Base-by-base conservation (phyloP, 805 yeast species). In the Schwanniomyces sp. region DNA sequence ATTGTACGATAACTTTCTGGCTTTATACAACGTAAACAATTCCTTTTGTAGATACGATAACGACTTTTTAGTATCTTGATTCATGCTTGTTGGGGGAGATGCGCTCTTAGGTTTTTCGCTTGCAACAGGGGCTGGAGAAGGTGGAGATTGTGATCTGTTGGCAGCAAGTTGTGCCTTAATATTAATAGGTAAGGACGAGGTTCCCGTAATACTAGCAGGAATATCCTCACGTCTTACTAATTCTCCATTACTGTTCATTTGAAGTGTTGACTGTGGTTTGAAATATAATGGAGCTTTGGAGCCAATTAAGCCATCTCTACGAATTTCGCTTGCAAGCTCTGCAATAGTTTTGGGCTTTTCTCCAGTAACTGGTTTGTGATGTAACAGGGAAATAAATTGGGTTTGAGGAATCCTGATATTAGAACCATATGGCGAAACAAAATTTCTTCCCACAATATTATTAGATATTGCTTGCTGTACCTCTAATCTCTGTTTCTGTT, bases 1-100 rank as follows among this genome's bases (percentile, higher is more conserved):
- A 49, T 86, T 89, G 50, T 85, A 81, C 49, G 89, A 81, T 38
- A 74, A 57, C 55, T 81, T 86, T 51, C 91, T 73, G 47, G 86
- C 88, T 58, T 88, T 88, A 28, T 95, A 86, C 48, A 91, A 78
- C 11, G 84, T 79, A 57, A 89, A 85, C 21, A 92, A 72, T 61
- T 91, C 96, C 57, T 89, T 91, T 67, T 92, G 97, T 47, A 92
- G 69, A 56, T 89, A 86, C 1, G 88, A 81, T 61, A 92, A 75
- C 5, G 96, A 86, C 57, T 87, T 81, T 71, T 82, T 78, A 2
- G 89, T 83, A 54, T 82, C 87, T 39, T 74, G 79, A 46, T 80
- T 75, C 62, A 82, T 64, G 30, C 11, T 46, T 7, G 47, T 51
- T 17, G 46, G 52, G 4, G 41, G 50, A 7, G 34, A 16, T 1